These are phyloP conservation scores for Nematodospora valgi DNA, from an alignment of 805 yeast genomes.

Conservation along the genomic window DNA sequence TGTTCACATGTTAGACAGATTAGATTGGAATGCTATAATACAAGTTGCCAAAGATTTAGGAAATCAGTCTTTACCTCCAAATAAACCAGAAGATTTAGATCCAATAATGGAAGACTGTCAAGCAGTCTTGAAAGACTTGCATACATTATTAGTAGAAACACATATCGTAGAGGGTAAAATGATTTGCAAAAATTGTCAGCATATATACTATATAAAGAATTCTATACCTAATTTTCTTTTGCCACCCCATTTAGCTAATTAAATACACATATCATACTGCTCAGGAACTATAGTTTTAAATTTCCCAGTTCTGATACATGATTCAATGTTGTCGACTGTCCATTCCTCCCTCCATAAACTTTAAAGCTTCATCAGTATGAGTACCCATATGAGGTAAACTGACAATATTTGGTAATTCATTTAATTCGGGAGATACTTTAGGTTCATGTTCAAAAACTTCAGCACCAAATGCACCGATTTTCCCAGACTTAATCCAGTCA, in stretches of 20 bases:
- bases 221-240: slow-evolving; percentile 89
- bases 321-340: slow-evolving; percentile 63
- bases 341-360: slow-evolving; percentile 79
- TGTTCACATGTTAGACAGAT: slow-evolving; percentile 67
- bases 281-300: slow-evolving; percentile 83
- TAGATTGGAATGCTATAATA: slow-evolving; percentile 85
- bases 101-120: slow-evolving; percentile 50
- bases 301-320: slow-evolving; percentile 61
- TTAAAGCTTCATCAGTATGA: slow-evolving; percentile 66
- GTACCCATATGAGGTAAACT: slow-evolving; percentile 90
- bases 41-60: slow-evolving; percentile 70
- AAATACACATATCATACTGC: slow-evolving; percentile 34
- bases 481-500: slow-evolving; percentile 57
- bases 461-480: slow-evolving; percentile 63
- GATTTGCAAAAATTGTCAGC: slow-evolving; percentile 84
- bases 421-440: slow-evolving; percentile 56
- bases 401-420: slow-evolving; percentile 62
- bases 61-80: slow-evolving; percentile 55
- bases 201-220: slow-evolving; percentile 85
- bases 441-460: slow-evolving; percentile 82
- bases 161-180: slow-evolving; percentile 84
- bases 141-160: slow-evolving; percentile 75
- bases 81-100: slow-evolving; percentile 58
- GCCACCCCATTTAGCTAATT: slow-evolving; percentile 74
- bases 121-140: slow-evolving; percentile 68